Conservation (phyloP, 176 grass and related monocot genomes). For the Ensete ventricosum region DNA sequence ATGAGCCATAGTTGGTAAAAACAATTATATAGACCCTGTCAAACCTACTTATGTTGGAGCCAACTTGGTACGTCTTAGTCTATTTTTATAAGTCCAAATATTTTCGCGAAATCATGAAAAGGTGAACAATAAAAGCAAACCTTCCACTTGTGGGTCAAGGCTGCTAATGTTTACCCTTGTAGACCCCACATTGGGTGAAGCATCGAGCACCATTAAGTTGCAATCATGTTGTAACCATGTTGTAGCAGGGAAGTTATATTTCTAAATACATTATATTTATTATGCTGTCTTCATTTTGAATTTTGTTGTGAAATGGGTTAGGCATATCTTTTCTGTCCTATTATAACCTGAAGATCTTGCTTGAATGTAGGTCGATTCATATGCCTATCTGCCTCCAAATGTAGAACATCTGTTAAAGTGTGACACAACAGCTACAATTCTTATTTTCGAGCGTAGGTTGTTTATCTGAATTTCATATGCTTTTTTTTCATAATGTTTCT, state of each 20-base stretch:
- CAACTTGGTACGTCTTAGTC: no score
- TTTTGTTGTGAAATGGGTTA: not conserved
- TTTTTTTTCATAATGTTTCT: not conserved
- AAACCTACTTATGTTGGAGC: no score
- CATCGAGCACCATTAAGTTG: no score
- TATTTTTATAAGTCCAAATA: no score
- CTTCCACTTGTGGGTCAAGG: no score
- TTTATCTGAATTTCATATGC: not conserved
- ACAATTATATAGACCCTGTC: no score
- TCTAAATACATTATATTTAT: not conserved
- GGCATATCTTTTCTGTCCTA: not conserved
- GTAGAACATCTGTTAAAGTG: slow-evolving; percentile 51
- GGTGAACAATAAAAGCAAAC: no score
- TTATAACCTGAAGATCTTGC: not conserved
- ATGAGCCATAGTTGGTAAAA: no score
- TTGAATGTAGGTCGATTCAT: slow-evolving; percentile 68
- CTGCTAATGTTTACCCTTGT: no score
- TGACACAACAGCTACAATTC: slow-evolving; percentile 41
- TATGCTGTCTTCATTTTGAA: not conserved
- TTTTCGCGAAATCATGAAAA: no score
- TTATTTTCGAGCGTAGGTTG: slow-evolving; percentile 83
- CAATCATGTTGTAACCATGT: not conserved
- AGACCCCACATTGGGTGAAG: no score
- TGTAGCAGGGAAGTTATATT: not conserved
- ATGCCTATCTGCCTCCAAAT: slow-evolving; percentile 90